Evolutionary conservation across 257 asterid genomes (phyloP), one percentile per base, ranked within the genome.

Genomic region (Leonotis leonurus): DNA sequence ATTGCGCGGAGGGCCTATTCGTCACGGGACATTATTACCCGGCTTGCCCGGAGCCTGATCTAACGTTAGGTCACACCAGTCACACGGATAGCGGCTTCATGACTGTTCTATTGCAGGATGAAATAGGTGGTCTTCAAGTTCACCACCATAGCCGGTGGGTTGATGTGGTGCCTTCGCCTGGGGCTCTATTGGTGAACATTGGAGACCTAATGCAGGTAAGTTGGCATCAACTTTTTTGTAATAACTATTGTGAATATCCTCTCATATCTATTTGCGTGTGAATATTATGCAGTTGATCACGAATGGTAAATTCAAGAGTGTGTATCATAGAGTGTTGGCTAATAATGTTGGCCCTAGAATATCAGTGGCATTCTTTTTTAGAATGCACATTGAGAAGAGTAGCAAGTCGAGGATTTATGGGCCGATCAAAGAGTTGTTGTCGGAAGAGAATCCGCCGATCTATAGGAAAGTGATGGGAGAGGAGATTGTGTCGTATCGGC

Each of bases 301-400:
- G 11, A 83, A 83, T 41, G 80, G 66, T 9, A 65, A 64, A 64
- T 77, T 77, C 76, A 82, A 53, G 24, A 82, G 83, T 25, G 66
- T 60, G 0, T 33, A 71, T 12, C 88, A 82, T 41, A 75, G 85
- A 65, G 89, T 79, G 9, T 5, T 76, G 33, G 67, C 75, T 0
- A 76, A 59, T 1, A 62, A 3, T 3, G 9, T 18, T 6, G 74
- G 83, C 6, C 78, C 83, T 4, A 78, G 84, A 70, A 37, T 76
- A 2, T 78, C 81, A 0, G 54, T 78, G 0, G 81, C 69, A 2
- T 71, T 65, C 68, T 60, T 67, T 11, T 75, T 74, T 65, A 68
- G 78, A 39, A 44, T 62, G 67, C 78, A 80, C 49, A 22, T 70
- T 1, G 58, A 29, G 5, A 72, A 69, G 49, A 57, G 12, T 50